A percentile compares a stretch with the other conserved stretches of the same genome.
Conservation (phyloP, 345 rosid species). For the Rhodamnia rubescens region DNA sequence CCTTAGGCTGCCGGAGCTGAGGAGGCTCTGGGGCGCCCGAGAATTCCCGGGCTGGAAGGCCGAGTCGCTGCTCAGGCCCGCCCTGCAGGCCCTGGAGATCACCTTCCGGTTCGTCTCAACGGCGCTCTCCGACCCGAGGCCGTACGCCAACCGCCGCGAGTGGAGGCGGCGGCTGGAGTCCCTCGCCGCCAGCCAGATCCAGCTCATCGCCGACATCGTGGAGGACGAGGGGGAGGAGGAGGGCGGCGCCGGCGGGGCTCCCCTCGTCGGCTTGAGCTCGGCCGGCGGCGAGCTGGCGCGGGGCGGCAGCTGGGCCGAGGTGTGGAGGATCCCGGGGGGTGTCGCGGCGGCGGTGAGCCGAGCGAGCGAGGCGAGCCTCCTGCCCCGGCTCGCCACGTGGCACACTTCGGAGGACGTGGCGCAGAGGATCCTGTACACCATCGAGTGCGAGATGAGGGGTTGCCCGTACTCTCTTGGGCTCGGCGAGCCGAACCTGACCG, state of each 20-base stretch:
- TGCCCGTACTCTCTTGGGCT: constrained; percentile 73
- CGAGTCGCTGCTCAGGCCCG: constrained; percentile 57
- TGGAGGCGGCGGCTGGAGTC: constrained; percentile 71
- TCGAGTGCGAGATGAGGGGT: constrained; percentile 75
- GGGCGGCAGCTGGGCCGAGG: constrained; percentile 46
- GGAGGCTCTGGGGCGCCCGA: constrained; percentile 27
- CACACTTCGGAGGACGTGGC: constrained; percentile 58
- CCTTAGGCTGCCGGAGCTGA: constrained; percentile 63
- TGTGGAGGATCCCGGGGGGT: constrained; percentile 43
- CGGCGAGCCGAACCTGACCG: constrained; percentile 74
- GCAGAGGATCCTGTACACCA: constrained; percentile 40
- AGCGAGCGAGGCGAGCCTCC: constrained; percentile 60
- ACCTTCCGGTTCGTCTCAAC: constrained; percentile 73
- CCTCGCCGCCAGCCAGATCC: constrained; percentile 54
- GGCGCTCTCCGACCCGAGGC: constrained; percentile 59
- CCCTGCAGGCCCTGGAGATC: constrained; percentile 75
- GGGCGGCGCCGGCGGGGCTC: constrained; percentile 20
- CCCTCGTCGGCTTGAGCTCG: constrained; percentile 31
- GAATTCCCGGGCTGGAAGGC: constrained; percentile 55
- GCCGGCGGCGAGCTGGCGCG: constrained; percentile 35
- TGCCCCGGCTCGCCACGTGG: constrained; percentile 78
- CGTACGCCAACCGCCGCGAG: constrained; percentile 56
- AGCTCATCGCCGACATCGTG: constrained; percentile 42
- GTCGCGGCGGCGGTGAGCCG: constrained; percentile 33
- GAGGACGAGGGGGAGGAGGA: constrained; percentile 44